Evolutionary conservation across 75 land plant species (phyloP), one percentile per base, ranked within the genome.

Genomic region (Selaginella tamariscina): DNA sequence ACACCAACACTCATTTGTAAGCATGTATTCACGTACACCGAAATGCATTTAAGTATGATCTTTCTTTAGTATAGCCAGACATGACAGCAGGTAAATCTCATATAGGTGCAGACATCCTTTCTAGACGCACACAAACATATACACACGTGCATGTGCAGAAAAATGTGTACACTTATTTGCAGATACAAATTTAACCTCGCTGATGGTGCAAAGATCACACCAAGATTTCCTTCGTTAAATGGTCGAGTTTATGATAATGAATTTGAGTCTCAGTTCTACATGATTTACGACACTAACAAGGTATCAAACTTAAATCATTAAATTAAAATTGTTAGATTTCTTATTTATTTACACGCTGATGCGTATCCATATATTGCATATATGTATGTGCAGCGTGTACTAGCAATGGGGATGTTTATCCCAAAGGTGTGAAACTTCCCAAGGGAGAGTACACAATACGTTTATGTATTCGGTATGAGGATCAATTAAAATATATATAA

Each of bases 241-340:
- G 76, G 82, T 67, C 82, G 99, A 21, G 83, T 95, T 24, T 95
- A 95, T 75, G 99, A 95, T 54, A 85, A 72, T 44, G 89, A 85
- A 68, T 87, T 95, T 84, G 99, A 95, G 71, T 91, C 94, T 33
- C 99, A 95, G 64, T 95, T 95, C 67, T 91, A 83, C 68, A 84
- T 88, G 84, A 86, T 95, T 54, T 74, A 83, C 32, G 97, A 95
- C 81, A 29, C 72, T 56, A 95, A 91, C 79, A 78, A 77, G 79
- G 79, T 77, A 66, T 54, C 30, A 21, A 5, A 29, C 20, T 68
- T 9, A 32, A 24, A 26, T 68, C 30, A 30, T 26, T 68, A 2
- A 24, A 23, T 39, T n/a, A n/a, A n/a, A n/a, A n/a, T n/a, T n/a
- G n/a, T n/a, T n/a, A 39, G 49, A 5, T 39, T 39, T 39, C 15